These are phyloP conservation scores for Citrullus amarus DNA, from an alignment of 306 rosid genomes.

Conservation along the genomic window DNA sequence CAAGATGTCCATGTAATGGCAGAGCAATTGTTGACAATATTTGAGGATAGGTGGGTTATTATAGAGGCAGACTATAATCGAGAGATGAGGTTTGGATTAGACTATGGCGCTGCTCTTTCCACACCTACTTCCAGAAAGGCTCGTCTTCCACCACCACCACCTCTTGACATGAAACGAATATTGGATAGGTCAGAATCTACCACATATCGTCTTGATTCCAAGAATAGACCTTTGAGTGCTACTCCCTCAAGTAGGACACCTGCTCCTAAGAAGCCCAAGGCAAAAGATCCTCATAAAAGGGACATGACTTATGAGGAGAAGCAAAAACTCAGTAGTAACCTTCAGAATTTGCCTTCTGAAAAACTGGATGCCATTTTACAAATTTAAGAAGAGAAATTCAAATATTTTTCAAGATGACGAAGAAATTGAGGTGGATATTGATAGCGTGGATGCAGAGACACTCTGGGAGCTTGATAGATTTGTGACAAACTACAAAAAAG, in stretches of 20 bases:
- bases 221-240: constrained; percentile 32
- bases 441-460: constrained; percentile 81
- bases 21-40: constrained; percentile 54
- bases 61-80: constrained; percentile 79
- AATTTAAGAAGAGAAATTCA: constrained; percentile 69
- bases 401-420: constrained; percentile 65
- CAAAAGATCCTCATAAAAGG: constrained; percentile 86
- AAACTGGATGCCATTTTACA: constrained; percentile 76
- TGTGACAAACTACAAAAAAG: constrained; percentile 86
- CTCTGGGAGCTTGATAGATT: constrained; percentile 97
- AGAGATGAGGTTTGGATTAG: constrained; percentile 50
- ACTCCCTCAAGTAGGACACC: constrained; percentile 78
- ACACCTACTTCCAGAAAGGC: constrained; percentile 65
- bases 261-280: constrained; percentile 92
- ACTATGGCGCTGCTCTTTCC: constrained; percentile 34
- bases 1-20: constrained; percentile 98
- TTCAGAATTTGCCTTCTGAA: constrained; percentile 71
- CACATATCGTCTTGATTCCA: constrained; percentile 27
- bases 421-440: constrained; percentile 93
- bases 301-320: constrained; percentile 88
- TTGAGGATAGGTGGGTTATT: constrained; percentile 86
- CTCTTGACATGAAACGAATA: constrained; percentile 73
- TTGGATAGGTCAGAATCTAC: constrained; percentile 68
- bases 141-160: constrained; percentile 41
- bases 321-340: constrained; percentile 75